Evolutionary conservation across 2,329 filamentous ascomycete genomes (phyloP), one percentile per base, ranked within the genome.

Genomic region (Fusarium sp.): DNA sequence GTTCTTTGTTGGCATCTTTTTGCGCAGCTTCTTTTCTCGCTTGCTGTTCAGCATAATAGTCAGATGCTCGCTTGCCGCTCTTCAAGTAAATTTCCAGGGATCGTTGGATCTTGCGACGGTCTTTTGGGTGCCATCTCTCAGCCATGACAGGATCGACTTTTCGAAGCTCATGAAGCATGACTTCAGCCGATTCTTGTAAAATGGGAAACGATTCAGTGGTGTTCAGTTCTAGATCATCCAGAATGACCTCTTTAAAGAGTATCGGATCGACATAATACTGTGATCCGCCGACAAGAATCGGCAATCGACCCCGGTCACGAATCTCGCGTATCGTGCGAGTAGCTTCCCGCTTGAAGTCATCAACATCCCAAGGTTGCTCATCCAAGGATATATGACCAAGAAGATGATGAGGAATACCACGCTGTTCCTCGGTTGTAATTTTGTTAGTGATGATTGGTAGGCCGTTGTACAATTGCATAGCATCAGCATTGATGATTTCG

Each of bases 391-490:
- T 90, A 68, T 90, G 90, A 53, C 92, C 93, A 25, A 99, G 86
- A 6, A 99, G 83, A 79, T 99, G 95, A 77, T 99, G 96, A 6
- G 92, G 91, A 13, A 99, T 85, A 12, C 91, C 93, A 65, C 91
- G 87, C 75, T 90, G 90, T 78, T 98, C 95, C 21, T 89, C 85
- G 1, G 77, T 54, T 0, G 92, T 88, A 62, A 98, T 92, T 78
- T 98, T 97, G 79, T 99, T 99, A 26, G 96, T 99, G 73, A 98
- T 95, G 69, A 98, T 91, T 7, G 96, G 94, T 44, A 99, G 83
- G 4, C 96, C 96, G 55, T 88, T 87, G 79, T 99, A 99, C 81
- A 99, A 90, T 79, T 99, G 96, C 94, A 99, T 97, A 41, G 96
- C 96, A 84, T 99, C 96, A 48, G 93, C 93, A 77, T 99, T 99